Conservation (phyloP, 73 alveolate genomes). For the Blepharisma japonicum region DNA sequence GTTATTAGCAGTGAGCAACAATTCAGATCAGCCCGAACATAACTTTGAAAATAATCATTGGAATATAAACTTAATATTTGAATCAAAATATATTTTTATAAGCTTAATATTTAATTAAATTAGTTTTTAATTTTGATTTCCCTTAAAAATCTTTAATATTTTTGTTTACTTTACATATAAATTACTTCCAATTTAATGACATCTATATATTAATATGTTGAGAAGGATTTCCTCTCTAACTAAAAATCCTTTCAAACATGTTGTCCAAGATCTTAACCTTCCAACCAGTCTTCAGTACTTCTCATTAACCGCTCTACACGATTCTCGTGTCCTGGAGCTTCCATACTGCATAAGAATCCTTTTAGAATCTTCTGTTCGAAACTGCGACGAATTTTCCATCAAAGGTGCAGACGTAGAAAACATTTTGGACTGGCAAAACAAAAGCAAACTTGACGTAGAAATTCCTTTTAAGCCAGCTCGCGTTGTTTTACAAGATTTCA, state of each 20-base stretch:
- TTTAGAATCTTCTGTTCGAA: constrained; percentile 80
- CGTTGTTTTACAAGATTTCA: constrained; percentile 83
- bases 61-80: too few relatives aligned
- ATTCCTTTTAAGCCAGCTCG: constrained; percentile 93
- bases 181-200: too few relatives aligned
- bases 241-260: constrained; percentile 10
- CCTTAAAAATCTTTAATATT: too few relatives aligned
- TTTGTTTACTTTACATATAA: too few relatives aligned
- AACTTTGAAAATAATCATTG: too few relatives aligned
- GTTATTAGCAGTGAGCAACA: background rate
- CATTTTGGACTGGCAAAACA: constrained; percentile 75
- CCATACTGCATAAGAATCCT: constrained; percentile 80
- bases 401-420: constrained; percentile 68
- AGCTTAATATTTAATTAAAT: too few relatives aligned
- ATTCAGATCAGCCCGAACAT: background rate
- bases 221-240: background rate
- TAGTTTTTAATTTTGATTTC: too few relatives aligned
- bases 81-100: too few relatives aligned
- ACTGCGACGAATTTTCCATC: constrained; percentile 78
- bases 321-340: constrained; percentile 52
- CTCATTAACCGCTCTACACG: constrained; percentile 55
- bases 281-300: constrained; percentile 46
- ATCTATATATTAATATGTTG: too few relatives aligned
- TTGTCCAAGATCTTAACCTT: constrained; percentile 23
- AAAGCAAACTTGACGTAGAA: constrained; percentile 51